Evolutionary conservation across 495 filamentous ascomycete genomes (phyloP), one percentile per base, ranked within the genome.

Genomic region (Penicillium canariense): DNA sequence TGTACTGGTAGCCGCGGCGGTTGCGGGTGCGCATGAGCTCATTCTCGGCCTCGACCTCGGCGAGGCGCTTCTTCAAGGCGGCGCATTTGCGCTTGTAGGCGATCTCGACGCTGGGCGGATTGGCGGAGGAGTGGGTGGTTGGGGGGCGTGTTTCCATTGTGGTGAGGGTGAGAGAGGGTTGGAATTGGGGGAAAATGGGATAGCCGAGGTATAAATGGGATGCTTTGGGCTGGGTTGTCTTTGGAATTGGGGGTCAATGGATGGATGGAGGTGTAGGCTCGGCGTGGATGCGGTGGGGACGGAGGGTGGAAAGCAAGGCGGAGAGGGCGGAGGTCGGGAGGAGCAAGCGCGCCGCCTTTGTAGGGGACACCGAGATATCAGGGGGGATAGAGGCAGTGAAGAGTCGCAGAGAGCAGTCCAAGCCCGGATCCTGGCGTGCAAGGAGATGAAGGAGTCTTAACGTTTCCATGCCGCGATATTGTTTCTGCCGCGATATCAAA

Each of bases 21-120:
- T 93, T 86, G 42, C 90, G 89, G 25, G 88, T 70, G 32, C 89
- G 83, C 39, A 87, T 83, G 17, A 87, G 76, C 50, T 96, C 90
- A 63, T 96, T 96, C 59, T 87, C 85, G 27, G 87, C 86, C 63
- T 97, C 91, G 62, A 97, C 87, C 66, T 97, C 93, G 54, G 80
- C 84, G 49, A 96, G 87, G 35, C 95, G 90, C 59, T 87, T 86
- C 72, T 94, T 95, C 17, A 99, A 84, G 58, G 94, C 87, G 74
- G 96, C 91, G 70, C 95, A 97, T 83, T 99, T 99, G 62, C 87
- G 84, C 61, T 93, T 90, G 74, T 99, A 99, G 50, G 93, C 91
- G 63, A 89, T 85, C 72, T 99, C 95, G 39, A 97, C 90, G 26
- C 92, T 96, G 17, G 94, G 92, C 12, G 94, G 91, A 59, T 78